phyloP scores from a whole-genome alignment of 2,329 filamentous ascomycete species.

The Trichoderma sp. region DNA sequence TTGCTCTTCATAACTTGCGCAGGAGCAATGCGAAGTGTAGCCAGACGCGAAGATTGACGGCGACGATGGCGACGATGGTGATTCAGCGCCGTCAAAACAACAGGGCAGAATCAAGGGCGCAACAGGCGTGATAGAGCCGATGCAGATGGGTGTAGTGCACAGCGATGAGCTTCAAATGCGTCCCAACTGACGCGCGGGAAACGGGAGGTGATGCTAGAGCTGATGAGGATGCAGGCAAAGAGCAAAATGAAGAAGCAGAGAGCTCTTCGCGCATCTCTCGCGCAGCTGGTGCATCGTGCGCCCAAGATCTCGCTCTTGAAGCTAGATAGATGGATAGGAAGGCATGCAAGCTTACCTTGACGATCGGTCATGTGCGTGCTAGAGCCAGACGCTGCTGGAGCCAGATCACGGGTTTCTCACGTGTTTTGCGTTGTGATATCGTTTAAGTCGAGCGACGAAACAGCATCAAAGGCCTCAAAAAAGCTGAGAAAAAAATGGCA shows the following conservation, averaged over 20 bases:
- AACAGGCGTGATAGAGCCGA: slow-evolving; percentile 12
- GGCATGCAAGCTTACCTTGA: slow-evolving; percentile 42
- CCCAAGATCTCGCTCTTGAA: slow-evolving; percentile 20
- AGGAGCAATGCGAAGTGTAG: not conserved
- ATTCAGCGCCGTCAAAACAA: slow-evolving; percentile 33
- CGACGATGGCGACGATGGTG: slow-evolving; percentile 28
- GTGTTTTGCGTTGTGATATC: slow-evolving; percentile 55
- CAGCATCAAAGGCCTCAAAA: slow-evolving; percentile 27
- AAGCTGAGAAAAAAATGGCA: slow-evolving; percentile 9
- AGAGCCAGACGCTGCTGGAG: slow-evolving; percentile 31
- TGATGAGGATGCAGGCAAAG: not conserved
- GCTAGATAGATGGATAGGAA: slow-evolving; percentile 31
- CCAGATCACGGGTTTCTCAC: slow-evolving; percentile 54
- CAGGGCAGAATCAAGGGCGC: not conserved
- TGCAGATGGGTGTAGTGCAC: not conserved
- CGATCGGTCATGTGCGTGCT: slow-evolving; percentile 48
- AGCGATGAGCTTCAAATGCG: slow-evolving; percentile 9
- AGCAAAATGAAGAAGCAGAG: not conserved
- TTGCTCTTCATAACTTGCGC: not conserved
- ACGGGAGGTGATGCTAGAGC: slow-evolving; percentile 15
- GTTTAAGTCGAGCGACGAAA: slow-evolving; percentile 39
- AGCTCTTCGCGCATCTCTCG: not conserved
- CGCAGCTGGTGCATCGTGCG: slow-evolving; percentile 6
- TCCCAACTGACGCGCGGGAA: not conserved
- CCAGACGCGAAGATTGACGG: not conserved